Evolutionary conservation across 1,284 basidiomycete genomes (phyloP), one percentile per base, ranked within the genome.

Genomic region (Leccinum laetum): DNA sequence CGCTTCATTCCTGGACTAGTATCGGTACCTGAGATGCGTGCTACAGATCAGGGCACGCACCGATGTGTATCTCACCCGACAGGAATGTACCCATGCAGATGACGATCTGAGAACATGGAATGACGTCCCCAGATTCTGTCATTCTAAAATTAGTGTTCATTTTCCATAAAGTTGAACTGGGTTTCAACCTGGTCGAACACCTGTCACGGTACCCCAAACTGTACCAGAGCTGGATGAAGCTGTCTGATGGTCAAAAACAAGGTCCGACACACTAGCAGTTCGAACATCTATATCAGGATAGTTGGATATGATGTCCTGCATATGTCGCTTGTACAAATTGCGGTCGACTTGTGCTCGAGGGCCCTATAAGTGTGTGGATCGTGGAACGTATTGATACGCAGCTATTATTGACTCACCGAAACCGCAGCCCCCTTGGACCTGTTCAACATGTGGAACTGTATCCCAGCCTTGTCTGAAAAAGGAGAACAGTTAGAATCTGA

Each of bases 31-130:
- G 13, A 37, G 46, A 35, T 53, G n/a, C 3, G 29, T 44, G 2
- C 9, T 18, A 41, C n/a, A 62, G 60, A 59, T 49, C 61, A 62
- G 21, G 24, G 10, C 24, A 68, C 75, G 24, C 67, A 89, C 93
- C 94, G 52, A 96, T 90, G 72, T 96, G 94, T 61, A 96, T 94
- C 77, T 95, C 90, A 14, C 93, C 95, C 2, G 90, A 90, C 14
- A 97, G 83, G 73, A 97, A 97, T 0, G 95, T 97, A 11, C 95
- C 95, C 0, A 94, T 96, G 69, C 94, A 95, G 21, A 96, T 85
- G 32, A 96, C 90, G 5, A 95, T 90, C 69, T 92, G 87, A 2
- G 89, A 89, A 71, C 94, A 96, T 7, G 79, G 78, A 41, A 96
- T 87, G 9, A 87, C 72, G 60, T 95, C 90, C n/a, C 94, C 93